Evolutionary conservation across 176 grass and related monocot genomes (phyloP), one percentile per base, ranked within the genome.

Genomic region (Echinochloa phyllopogon): DNA sequence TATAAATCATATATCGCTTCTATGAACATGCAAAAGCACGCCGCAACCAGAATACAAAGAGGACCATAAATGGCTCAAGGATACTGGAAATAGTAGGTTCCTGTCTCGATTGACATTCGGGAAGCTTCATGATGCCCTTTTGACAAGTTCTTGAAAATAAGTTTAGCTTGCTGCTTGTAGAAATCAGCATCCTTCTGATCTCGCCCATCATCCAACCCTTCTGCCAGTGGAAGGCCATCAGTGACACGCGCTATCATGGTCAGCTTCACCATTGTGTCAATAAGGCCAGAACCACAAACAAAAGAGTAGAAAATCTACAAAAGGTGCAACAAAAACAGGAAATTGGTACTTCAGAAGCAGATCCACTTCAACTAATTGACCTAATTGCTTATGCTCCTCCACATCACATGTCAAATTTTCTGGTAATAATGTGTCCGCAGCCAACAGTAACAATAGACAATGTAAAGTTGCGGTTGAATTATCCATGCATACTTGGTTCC

Each of bases 111-210:
- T 75, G 96, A 96, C 96, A 99, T 99, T 74, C 93, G 87, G 8
- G 96, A 99, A 73, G 96, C 96, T 77, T 96, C 96, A 37, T 99
- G 81, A 36, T 94, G 91, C 11, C 93, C 96, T 78, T 89, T 92
- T 21, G 96, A 99, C 48, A 99, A 89, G 75, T 94, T 99, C 90
- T 99, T 96, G 64, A 99, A 99, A 77, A 96, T 81, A 75, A 99
- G 91, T 70, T 99, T 99, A 48, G 96, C 96, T 89, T 99, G 96
- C 80, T 99, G 96, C 73, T 99, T 99, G 69, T 99, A 99, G 81
- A 94, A 96, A 76, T 99, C 93, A 71, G 81, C 69, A 74, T 99
- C 93, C 84, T 94, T 94, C 66, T 92, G 89, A 72, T 94, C 93
- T 17, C 90, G 84, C 61, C 96, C 91, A 75, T 99, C 93, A 76